Evolutionary conservation across 345 rosid genomes (phyloP), one percentile per base, ranked within the genome.

Genomic region (Gossypium rotundifolium): DNA sequence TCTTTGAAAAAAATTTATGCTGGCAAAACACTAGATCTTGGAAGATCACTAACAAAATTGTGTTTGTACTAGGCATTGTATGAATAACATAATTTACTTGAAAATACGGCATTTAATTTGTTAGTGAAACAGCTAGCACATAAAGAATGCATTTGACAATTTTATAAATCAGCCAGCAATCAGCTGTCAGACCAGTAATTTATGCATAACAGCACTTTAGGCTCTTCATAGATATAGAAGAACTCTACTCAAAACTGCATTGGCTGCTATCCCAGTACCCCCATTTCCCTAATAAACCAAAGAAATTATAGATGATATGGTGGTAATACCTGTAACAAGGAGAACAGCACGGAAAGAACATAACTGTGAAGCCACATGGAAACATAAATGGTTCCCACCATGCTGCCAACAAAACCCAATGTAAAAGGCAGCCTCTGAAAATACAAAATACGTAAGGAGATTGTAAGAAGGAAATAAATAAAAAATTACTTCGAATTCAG

Each of bases 331-430:
- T 90, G 95, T 63, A 90, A 71, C 9, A 85, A 75, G 10, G 95
- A 90, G 81, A 88, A 88, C 72, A 90, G 69, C 61, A 90, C 89
- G 1, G 89, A 90, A 48, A 90, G 88, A 72, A 88, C 27, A 70
- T 90, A 90, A 74, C 90, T 90, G 77, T 90, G 95, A 75, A 88
- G 92, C 73, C 84, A 80, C 88, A 85, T 84, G 57, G 92, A 88
- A 45, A 85, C 92, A 77, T 88, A 90, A 42, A 90, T 77, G 27
- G 95, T 88, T 55, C 92, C 91, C 44, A 77, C 86, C 94, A 90
- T 84, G 65, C 84, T 84, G 55, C 91, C 81, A 0, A 90, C 23
- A 20, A 85, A 88, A 65, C 84, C 86, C 77, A 87, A 76, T 9
- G 94, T 84, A 75, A 87, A 83, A 49, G 92, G 89, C 44, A 90